Base-by-base conservation (phyloP, 2,329 filamentous ascomycete genomes). In the Talaromyces piceae region DNA sequence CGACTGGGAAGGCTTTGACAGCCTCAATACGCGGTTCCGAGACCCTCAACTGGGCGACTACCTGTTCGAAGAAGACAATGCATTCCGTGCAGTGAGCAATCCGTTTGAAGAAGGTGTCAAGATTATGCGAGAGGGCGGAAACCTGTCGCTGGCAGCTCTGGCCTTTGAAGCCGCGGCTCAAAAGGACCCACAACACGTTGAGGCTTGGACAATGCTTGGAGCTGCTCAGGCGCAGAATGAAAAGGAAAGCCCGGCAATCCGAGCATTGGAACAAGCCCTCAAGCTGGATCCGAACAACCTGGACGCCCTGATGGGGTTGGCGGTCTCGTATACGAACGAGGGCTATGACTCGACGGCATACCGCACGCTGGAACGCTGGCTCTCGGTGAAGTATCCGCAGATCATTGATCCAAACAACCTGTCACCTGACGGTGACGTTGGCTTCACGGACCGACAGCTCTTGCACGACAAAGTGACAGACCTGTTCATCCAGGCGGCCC, bases 261-360 rank as follows among this genome's bases (percentile, higher is more conserved):
- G 93, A 28, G 93, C 93, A 3, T 77, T 97, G 54, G 91, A 97
- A 69, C 87, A 93, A 66, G 90, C 91, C 1, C 73, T 96, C 57
- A 91, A 91, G 68, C 77, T 93, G 25, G 91, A 97, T 61, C 85
- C 90, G 0, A 84, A 83, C 62, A 96, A 95, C 65, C 79, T 94
- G 18, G 82, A 88, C 54, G 91, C 91, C 0, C 78, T 98, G 43
- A 97, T 98, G 91, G 91, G 89, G 1, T 76, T 98, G 48, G 90
- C 91, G 12, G 91, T 98, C 18, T 95, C 88, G 4, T 98, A 98
- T 71, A 98, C 93, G 45, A 98, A 98, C 72, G 93, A 98, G 73
- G 93, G 91, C 56, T 98, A 97, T 72, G 93, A 98, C 71, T 91
- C 87, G 64, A 95, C 91, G 18, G 91, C 93, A 45, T 98, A 97